Evolutionary conservation across 768 basidiomycete genomes (phyloP).

Genomic region (Collybia nuda): DNA sequence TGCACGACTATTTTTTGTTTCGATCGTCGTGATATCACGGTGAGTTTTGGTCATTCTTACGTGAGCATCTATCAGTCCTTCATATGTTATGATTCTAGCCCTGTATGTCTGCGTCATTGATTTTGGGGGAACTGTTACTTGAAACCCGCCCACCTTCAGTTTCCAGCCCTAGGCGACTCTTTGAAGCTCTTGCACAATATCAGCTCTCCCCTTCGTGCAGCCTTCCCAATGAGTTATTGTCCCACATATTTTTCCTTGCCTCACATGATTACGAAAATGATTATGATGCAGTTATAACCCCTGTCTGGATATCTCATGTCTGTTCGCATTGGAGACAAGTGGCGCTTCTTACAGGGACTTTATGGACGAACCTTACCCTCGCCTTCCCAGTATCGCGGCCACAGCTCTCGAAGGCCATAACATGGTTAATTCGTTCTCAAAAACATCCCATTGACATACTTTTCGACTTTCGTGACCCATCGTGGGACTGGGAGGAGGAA

Average conservation of each 20-base stretch:
- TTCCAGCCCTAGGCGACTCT: constrained; percentile 16
- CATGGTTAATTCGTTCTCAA: constrained; percentile 46
- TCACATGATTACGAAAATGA: constrained; percentile 23
- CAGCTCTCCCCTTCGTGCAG: constrained; percentile 11
- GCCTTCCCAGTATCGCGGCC: constrained; percentile 37
- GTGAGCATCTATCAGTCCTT: too few relatives aligned
- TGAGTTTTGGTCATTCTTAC: too few relatives aligned
- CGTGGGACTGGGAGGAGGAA: constrained; percentile 56
- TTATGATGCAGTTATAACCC: constrained; percentile 22
- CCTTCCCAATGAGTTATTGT: constrained; percentile 36
- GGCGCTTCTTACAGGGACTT: constrained; percentile 37
- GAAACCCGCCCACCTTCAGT: constrained; percentile 11
- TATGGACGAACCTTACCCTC: constrained; percentile 56
- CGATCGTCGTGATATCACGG: too few relatives aligned
- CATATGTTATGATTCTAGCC: too few relatives aligned
- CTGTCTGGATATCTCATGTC: constrained; percentile 43
- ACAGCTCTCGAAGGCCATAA: constrained; percentile 34
- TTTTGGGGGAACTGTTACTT: constrained; percentile 13
- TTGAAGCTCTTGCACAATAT: constrained; percentile 8
- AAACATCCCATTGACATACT: constrained; percentile 46
- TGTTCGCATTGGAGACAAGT: constrained; percentile 51
- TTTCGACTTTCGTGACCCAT: constrained; percentile 59
- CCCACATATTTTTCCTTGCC: constrained; percentile 31
- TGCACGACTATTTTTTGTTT: too few relatives aligned
- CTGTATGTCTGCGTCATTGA: constrained; percentile 5